Evolutionary conservation across 306 rosid genomes (phyloP).

Genomic region (Dryas drummondii): DNA sequence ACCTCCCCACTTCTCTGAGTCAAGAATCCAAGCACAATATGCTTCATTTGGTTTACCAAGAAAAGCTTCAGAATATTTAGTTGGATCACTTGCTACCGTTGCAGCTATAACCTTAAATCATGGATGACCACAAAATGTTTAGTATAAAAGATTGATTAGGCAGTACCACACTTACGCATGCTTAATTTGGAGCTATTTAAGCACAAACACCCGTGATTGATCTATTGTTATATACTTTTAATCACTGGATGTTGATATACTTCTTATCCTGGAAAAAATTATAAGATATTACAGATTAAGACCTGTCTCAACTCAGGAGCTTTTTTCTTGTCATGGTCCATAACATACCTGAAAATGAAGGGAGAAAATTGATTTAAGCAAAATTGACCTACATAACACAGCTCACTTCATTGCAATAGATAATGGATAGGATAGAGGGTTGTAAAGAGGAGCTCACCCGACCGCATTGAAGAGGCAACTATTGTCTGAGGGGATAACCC

Average conservation of each 20-base stretch:
- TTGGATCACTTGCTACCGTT: constrained; percentile 81
- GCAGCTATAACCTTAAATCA: constrained; percentile 82
- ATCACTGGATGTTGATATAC: background rate
- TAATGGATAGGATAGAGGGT: background rate
- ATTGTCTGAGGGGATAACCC: constrained; percentile 84
- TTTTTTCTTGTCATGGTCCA: constrained; percentile 79
- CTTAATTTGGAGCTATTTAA: background rate
- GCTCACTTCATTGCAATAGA: background rate
- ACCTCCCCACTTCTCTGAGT: constrained; percentile 99
- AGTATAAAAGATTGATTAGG: background rate
- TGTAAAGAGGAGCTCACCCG: constrained; percentile 54
- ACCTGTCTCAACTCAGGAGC: constrained; percentile 94
- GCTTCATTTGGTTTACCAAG: constrained; percentile 89
- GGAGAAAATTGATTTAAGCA: background rate
- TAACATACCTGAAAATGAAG: constrained; percentile 61
- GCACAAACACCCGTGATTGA: background rate
- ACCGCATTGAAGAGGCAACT: constrained; percentile 97
- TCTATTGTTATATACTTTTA: background rate
- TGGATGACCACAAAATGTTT: background rate
- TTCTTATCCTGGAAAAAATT: too few relatives aligned
- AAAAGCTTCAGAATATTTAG: constrained; percentile 77
- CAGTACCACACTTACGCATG: background rate
- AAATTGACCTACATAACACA: background rate
- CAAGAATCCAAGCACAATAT: constrained; percentile 90
- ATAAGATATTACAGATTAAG: constrained; percentile 1